Evolutionary conservation across 129 eudicot species (phyloP).

Genomic region (Smallanthus sonchifolius): DNA sequence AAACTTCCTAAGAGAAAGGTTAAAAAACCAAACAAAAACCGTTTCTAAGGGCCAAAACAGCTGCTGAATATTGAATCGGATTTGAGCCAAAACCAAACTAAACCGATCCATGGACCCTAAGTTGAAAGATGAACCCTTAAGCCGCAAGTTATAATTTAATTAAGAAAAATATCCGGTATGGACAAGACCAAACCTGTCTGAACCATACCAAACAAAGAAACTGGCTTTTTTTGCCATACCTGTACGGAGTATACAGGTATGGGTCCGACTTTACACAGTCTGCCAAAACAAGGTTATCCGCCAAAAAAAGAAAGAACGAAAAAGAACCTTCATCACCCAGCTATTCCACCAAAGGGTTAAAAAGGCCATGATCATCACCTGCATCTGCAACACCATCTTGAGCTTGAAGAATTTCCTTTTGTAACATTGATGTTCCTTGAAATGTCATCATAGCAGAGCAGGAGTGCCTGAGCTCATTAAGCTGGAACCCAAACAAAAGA

Average conservation of each 20-base stretch:
- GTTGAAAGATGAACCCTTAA: background rate
- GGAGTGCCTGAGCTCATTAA: constrained; percentile 38
- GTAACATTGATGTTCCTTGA: constrained; percentile 80
- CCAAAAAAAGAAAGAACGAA: background rate
- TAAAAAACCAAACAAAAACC: background rate
- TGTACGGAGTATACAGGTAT: background rate
- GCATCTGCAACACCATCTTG: constrained; percentile 30
- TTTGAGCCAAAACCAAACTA: background rate
- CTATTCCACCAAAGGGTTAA: constrained; percentile 32
- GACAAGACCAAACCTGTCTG: background rate
- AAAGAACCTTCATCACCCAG: background rate
- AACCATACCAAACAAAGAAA: background rate
- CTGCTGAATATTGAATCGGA: background rate
- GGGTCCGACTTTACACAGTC: background rate
- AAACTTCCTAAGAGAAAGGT: background rate
- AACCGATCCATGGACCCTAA: background rate
- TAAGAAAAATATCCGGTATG: background rate
- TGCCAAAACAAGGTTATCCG: background rate
- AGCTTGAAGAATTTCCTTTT: constrained; percentile 50
- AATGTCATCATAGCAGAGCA: constrained; percentile 75
- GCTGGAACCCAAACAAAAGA: constrained; percentile 45
- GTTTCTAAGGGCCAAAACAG: background rate
- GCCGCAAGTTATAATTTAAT: background rate
- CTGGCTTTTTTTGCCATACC: background rate
- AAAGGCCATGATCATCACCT: constrained; percentile 5